Evolutionary conservation across 169 alveolate species (phyloP), one percentile per base, ranked within the genome.

Genomic region (Cyclospora cayetanensis): DNA sequence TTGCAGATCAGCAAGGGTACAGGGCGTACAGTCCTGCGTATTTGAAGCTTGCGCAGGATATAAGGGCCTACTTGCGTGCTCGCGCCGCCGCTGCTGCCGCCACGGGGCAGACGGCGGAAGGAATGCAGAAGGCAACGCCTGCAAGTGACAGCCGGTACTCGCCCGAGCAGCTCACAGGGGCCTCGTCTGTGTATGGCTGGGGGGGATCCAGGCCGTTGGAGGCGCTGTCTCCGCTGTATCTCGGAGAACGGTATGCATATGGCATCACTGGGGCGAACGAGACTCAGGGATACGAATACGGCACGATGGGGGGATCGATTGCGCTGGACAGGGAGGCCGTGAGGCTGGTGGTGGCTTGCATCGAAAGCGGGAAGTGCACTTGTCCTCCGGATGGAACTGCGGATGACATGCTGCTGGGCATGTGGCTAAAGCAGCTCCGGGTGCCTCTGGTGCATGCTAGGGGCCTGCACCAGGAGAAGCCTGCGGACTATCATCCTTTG

Each of bases 341-440:
- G 1, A 12, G 5, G 29, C 68, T 9, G 70, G 7, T 85, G 15
- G 46, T 85, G 76, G 37, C 27, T 27, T 85, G 92, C 70, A 25
- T 37, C 15, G 83, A 70, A 27, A 70, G 53, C 53, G 52, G 60
- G 15, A 25, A 27, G 41, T 85, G 92, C 85, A 25, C 39, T 29
- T 85, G 92, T 39, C 83, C 92, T 2, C 25, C 39, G 0, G 84
- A 85, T 29, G 92, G 92, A 18, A 66, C 84, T 1, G 92, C 85
- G 4, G 92, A 85, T 53, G 92, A 85, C 53, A 85, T 85, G 92
- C 34, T 85, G 29, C 53, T 85, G 34, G 92, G 92, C 74, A 29
- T 65, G 70, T 85, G 92, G 92, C 41, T 63, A 84, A 43, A 50
- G 25, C 43, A n/a, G 42, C 55, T 85, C 76, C 60, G 46, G 76